Conservation (phyloP, 1,284 basidiomycete genomes). For the Papiliotrema fonsecae region DNA sequence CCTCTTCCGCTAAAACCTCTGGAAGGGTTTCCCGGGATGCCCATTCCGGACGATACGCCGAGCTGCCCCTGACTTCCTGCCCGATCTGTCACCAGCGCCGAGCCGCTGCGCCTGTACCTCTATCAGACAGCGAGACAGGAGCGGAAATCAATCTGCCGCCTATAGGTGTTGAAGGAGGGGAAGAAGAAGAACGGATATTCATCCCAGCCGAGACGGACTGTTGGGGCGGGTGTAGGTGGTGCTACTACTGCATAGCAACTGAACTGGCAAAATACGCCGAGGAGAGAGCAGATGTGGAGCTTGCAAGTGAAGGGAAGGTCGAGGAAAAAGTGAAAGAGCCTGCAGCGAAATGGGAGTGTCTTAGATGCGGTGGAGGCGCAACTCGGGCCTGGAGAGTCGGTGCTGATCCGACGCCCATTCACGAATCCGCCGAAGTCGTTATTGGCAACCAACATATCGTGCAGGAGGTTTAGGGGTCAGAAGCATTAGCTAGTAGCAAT, state of each 20-base stretch:
- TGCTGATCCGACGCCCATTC: too few relatives aligned
- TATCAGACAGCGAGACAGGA: slow-evolving; percentile 19
- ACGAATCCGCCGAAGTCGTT: background rate
- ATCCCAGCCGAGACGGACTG: slow-evolving; percentile 45
- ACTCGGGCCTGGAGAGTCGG: slow-evolving; percentile 32
- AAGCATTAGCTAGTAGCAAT: too few relatives aligned
- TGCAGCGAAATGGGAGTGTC: slow-evolving; percentile 61
- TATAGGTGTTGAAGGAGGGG: slow-evolving; percentile 7
- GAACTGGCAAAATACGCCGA: slow-evolving; percentile 56
- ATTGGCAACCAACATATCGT: too few relatives aligned
- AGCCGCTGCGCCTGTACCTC: slow-evolving; percentile 20
- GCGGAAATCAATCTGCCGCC: slow-evolving; percentile 23
- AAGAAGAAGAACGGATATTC: slow-evolving; percentile 33
- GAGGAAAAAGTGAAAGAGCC: slow-evolving; percentile 8
- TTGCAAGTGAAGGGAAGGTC: slow-evolving; percentile 5
- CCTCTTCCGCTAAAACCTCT: slow-evolving; percentile 2
- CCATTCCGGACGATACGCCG: slow-evolving; percentile 38
- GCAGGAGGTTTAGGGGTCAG: too few relatives aligned
- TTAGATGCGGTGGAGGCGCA: slow-evolving; percentile 59
- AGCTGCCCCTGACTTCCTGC: slow-evolving; percentile 44
- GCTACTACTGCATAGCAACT: slow-evolving; percentile 80
- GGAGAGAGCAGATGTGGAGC: slow-evolving; percentile 4
- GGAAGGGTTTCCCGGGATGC: slow-evolving; percentile 5
- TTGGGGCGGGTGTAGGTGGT: slow-evolving; percentile 69
- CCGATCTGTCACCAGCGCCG: slow-evolving; percentile 48